phyloP scores from a whole-genome alignment of 208 protist species.

The Naegleria gruberi region DNA sequence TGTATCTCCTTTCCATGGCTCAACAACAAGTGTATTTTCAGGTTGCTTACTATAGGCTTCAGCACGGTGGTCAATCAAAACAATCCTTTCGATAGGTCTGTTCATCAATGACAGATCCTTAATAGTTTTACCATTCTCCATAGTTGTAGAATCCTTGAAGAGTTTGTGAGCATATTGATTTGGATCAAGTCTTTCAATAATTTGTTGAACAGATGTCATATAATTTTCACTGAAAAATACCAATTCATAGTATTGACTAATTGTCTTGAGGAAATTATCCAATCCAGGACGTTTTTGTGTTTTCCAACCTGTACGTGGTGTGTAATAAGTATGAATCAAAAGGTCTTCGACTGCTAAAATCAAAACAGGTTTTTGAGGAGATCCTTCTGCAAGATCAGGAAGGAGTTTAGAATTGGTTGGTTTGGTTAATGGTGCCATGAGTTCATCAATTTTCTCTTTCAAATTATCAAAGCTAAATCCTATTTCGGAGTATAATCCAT shows the following conservation, averaged over 20 bases:
- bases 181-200: neutral
- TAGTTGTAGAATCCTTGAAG: neutral
- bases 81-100: neutral
- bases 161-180: neutral
- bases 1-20: neutral
- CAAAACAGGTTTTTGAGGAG: neutral
- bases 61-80: neutral
- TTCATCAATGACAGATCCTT: neutral
- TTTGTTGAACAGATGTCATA: neutral
- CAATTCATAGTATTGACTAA: neutral
- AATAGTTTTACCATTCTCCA: neutral
- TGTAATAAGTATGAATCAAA: neutral
- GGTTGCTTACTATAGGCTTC: neutral
- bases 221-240: conserved; percentile 11
- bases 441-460: neutral
- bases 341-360: neutral
- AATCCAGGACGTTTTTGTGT: neutral
- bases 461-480: neutral
- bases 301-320: neutral
- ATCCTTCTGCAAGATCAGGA: neutral
- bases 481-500: neutral
- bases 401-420: neutral
- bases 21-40: neutral
- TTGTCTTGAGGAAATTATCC: neutral
- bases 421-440: neutral